Conservation (phyloP, 2,329 filamentous ascomycete genomes). For the Waltergamsia citrina region DNA sequence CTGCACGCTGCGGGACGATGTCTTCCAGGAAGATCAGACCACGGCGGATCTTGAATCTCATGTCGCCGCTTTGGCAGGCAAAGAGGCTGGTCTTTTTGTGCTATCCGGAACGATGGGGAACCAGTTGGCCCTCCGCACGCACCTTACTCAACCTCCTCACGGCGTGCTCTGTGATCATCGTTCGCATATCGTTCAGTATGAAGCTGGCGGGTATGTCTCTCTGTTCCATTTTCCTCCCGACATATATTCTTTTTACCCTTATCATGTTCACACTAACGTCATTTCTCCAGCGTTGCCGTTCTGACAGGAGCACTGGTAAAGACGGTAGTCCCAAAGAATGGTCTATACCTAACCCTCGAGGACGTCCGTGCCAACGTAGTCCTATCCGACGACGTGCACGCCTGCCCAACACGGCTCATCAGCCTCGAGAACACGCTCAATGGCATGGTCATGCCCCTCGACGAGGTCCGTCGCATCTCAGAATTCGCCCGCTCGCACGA, state of each 20-base stretch:
- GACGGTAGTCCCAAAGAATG: conserved; percentile 59
- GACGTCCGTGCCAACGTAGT: conserved; percentile 61
- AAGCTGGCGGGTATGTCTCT: conserved; percentile 46
- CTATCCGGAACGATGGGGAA: conserved; percentile 93
- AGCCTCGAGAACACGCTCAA: conserved; percentile 79
- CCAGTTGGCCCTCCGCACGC: conserved; percentile 70
- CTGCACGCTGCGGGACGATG: conserved; percentile 74
- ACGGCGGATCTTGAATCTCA: conserved; percentile 68
- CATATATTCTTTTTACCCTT: background rate
- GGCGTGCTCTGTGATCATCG: conserved; percentile 70
- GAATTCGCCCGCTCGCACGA: conserved; percentile 55
- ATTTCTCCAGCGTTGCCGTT: conserved; percentile 53
- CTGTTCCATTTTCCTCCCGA: too few species aligned
- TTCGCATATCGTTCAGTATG: conserved; percentile 64
- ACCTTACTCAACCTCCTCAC: conserved; percentile 72
- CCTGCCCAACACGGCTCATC: conserved; percentile 72
- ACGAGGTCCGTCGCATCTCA: conserved; percentile 60
- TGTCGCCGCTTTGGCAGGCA: conserved; percentile 63
- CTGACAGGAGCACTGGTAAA: conserved; percentile 64
- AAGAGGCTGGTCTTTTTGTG: conserved; percentile 71
- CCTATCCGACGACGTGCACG: conserved; percentile 62
- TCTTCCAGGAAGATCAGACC: conserved; percentile 70
- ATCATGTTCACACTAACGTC: background rate
- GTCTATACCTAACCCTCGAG: conserved; percentile 63
- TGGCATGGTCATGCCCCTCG: conserved; percentile 69